Evolutionary conservation across 1,139 yeast species (phyloP).

Genomic region (Zygotorulaspora mrakii): DNA sequence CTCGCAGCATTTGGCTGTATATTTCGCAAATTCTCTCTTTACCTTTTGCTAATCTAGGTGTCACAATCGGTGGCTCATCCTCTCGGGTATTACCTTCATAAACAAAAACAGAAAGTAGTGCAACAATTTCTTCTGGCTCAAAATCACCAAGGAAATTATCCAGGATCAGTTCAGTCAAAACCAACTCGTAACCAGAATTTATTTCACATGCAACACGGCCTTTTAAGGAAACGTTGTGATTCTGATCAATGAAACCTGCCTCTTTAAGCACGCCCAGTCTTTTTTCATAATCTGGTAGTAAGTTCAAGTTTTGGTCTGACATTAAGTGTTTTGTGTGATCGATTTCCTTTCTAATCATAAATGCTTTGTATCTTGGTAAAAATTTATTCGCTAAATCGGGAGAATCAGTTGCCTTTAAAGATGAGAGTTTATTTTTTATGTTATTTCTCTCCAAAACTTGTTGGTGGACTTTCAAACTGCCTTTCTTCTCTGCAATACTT

Average conservation of each 20-base stretch:
- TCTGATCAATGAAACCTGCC: slow-evolving; percentile 71
- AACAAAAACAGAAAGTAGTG: slow-evolving; percentile 84
- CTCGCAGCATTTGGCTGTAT: slow-evolving; percentile 57
- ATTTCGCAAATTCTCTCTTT: slow-evolving; percentile 66
- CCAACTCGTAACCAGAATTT: slow-evolving; percentile 86
- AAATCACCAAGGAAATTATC: slow-evolving; percentile 91
- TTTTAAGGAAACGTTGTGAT: slow-evolving; percentile 74
- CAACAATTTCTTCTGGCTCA: slow-evolving; percentile 95
- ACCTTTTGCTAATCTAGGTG: slow-evolving; percentile 83
- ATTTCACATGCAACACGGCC: slow-evolving; percentile 87
- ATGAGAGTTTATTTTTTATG: slow-evolving; percentile 40
- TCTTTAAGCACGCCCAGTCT: slow-evolving; percentile 71
- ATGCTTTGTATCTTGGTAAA: slow-evolving; percentile 46
- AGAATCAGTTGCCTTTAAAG: slow-evolving; percentile 36
- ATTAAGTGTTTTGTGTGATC: slow-evolving; percentile 55
- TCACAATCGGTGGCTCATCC: slow-evolving; percentile 56
- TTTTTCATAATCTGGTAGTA: slow-evolving; percentile 91
- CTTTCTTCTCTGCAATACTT: slow-evolving; percentile 42
- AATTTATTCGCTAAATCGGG: slow-evolving; percentile 49
- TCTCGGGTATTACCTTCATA: slow-evolving; percentile 74
- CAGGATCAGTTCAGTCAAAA: slow-evolving; percentile 80
- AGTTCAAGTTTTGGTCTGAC: slow-evolving; percentile 82
- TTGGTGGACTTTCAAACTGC: slow-evolving; percentile 54
- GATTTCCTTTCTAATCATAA: slow-evolving; percentile 49
- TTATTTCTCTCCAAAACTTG: slow-evolving; percentile 45